A percentile compares a stretch with the other conserved stretches of the same genome.
Evolutionary conservation across 176 grass and related monocot genomes (phyloP).

Genomic region (Hordeum marinum): DNA sequence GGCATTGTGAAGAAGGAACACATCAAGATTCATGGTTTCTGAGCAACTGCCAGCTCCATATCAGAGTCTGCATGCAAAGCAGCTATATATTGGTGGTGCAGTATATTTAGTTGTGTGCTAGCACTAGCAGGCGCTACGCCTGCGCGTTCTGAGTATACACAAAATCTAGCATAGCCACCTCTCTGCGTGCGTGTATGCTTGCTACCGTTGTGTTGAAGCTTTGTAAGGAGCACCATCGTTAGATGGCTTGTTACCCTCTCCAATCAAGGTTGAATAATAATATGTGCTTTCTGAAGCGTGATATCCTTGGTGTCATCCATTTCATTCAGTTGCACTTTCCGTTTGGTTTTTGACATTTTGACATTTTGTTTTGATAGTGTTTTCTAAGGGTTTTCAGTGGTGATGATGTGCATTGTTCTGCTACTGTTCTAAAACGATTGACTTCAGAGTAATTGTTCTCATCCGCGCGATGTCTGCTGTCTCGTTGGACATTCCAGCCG

Average conservation of each 20-base stretch:
- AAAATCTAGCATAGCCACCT: slow-evolving; percentile 35
- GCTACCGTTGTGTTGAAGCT: slow-evolving; percentile 1
- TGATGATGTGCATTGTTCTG: not conserved
- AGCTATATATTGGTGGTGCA: slow-evolving; percentile 31
- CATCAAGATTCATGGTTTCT: slow-evolving; percentile 99
- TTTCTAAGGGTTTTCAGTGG: not conserved
- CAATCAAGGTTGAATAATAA: slow-evolving; percentile 42
- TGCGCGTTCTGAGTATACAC: slow-evolving; percentile 5
- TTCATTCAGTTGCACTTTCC: too few relatives aligned
- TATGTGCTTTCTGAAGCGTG: not conserved
- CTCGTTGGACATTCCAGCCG: not conserved
- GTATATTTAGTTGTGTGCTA: slow-evolving; percentile 36
- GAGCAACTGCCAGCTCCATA: slow-evolving; percentile 37
- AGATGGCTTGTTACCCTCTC: slow-evolving; percentile 52
- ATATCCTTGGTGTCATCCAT: not conserved
- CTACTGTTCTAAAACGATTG: not conserved
- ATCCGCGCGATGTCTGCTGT: too few relatives aligned
- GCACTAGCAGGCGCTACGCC: slow-evolving; percentile 20
- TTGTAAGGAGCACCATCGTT: slow-evolving; percentile 31
- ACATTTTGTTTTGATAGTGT: too few relatives aligned
- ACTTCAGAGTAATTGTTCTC: not conserved
- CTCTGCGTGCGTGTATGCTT: slow-evolving; percentile 41
- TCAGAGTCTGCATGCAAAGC: slow-evolving; percentile 25
- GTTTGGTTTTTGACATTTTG: not conserved
- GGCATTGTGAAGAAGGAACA: slow-evolving; percentile 99